Base-by-base conservation (phyloP, 257 asterid genomes). In the Vinca minor region DNA sequence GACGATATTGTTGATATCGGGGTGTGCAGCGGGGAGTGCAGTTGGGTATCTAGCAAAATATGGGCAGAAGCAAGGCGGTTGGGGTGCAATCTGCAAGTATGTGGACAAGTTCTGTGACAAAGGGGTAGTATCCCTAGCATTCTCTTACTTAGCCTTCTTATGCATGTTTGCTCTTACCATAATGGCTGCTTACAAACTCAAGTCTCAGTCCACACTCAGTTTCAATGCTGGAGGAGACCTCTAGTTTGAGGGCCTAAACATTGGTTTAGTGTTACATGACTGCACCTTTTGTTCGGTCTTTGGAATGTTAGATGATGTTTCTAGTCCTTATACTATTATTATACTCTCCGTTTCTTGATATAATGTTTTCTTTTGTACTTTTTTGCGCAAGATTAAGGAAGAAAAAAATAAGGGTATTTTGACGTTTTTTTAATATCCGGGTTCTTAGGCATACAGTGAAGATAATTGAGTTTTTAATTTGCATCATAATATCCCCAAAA, bases 131-230 rank as follows among this genome's bases (percentile, higher is more conserved):
- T 53, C 71, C 17, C 47, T 67, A 3, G 65, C 36, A 2, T 32
- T 67, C 8, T 36, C 65, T 29, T 67, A 44, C 46, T 31, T 66
- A n/a, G 71, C 71, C 20, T 67, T 67, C 47, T 3, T 67, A 31
- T 56, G 48, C 64, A 32, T 58, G 58, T 67, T 67, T 10, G 12
- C 15, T 23, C 71, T 67, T 10, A 55, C 71, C 31, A 0, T 67
- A 17, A 42, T 44, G 65, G 71, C 48, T 45, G 71, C 71, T 31
- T 45, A 29, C 59, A 48, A 67, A 20, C 71, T 67, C 71, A 67
- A 55, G 48, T 42, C 71, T 41, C 70, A n/a, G 17, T 29, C 62
- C 55, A 26, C n/a, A 23, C 69, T 52, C 47, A 38, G 32, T 52
- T 13, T 61, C 65, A 54, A 54, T 29, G 39, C 60, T 14, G 60